Conservation (phyloP, 305 asterid genomes). For the Fraxinus paxiana region DNA sequence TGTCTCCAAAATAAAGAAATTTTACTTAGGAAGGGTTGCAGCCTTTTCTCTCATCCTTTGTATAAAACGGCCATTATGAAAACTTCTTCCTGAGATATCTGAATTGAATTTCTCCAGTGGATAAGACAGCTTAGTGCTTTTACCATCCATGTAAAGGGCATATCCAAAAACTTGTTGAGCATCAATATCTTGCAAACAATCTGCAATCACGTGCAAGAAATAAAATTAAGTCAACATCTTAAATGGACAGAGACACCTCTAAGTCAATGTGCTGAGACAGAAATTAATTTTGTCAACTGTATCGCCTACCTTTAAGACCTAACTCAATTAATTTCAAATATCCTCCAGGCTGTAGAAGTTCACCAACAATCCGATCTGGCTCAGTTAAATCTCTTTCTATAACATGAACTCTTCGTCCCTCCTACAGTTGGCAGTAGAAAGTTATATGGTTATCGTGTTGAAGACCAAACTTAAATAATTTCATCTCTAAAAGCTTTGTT, state of each 20-base stretch:
- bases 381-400: conserved; percentile 40
- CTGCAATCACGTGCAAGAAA: conserved; percentile 18
- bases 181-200: conserved; percentile 32
- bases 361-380: conserved; percentile 45
- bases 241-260: background rate
- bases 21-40: conserved; percentile 29
- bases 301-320: conserved; percentile 36
- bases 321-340: conserved; percentile 38
- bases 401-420: conserved; percentile 39
- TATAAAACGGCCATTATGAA: conserved; percentile 35
- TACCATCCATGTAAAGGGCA: conserved; percentile 30
- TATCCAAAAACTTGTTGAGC: conserved; percentile 32
- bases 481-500: background rate
- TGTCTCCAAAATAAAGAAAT: background rate
- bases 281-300: background rate
- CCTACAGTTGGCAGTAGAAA: conserved; percentile 17
- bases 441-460: background rate
- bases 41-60: conserved; percentile 31
- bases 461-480: background rate
- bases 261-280: background rate
- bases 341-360: conserved; percentile 47
- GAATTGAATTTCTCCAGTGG: conserved; percentile 20
- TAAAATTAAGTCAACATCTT: background rate
- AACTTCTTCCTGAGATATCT: conserved; percentile 31
- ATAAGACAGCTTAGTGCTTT: conserved; percentile 21